A percentile compares a stretch with the other conserved stretches of the same genome.
These are phyloP conservation scores for Barnettozyma botsteinii DNA, from an alignment of 805 yeast species.

Conservation along the genomic window DNA sequence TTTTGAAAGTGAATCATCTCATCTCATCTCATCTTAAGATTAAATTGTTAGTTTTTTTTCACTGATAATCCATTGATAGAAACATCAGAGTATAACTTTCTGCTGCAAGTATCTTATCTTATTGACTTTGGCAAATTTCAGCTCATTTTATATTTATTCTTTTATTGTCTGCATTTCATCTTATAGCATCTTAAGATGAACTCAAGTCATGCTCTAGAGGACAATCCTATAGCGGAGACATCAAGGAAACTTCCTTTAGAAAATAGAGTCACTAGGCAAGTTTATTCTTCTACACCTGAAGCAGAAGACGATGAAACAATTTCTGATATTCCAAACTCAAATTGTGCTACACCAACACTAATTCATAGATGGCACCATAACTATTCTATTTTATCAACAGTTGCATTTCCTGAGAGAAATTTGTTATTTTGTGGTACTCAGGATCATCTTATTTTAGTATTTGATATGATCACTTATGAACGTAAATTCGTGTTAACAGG, in stretches of 20 bases:
- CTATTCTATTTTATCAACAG: conserved; percentile 67
- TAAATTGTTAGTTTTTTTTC: no score
- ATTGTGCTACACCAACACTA: conserved; percentile 20
- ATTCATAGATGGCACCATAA: conserved; percentile 74
- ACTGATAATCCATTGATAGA: no score
- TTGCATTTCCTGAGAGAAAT: conserved; percentile 51
- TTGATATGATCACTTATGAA: conserved; percentile 61
- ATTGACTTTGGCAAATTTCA: background rate
- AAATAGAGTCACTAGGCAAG: conserved; percentile 4
- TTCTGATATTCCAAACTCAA: background rate
- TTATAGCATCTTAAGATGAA: background rate
- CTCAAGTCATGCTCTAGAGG: conserved; percentile 15
- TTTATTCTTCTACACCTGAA: conserved; percentile 14
- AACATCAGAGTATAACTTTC: no score
- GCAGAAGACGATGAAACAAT: background rate
- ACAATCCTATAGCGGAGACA: conserved; percentile 15
- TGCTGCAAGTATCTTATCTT: background rate
- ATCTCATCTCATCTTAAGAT: no score
- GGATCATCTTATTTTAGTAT: conserved; percentile 69
- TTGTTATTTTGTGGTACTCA: conserved; percentile 87
- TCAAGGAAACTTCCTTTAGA: conserved; percentile 18
- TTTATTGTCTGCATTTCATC: background rate
- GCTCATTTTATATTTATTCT: no score
- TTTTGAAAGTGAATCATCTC: background rate
- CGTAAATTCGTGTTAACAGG: conserved; percentile 47